A percentile compares a stretch with the other conserved stretches of the same genome.
Conservation (phyloP, 164 flowering plant species). For the Nymphaea thermarum region DNA sequence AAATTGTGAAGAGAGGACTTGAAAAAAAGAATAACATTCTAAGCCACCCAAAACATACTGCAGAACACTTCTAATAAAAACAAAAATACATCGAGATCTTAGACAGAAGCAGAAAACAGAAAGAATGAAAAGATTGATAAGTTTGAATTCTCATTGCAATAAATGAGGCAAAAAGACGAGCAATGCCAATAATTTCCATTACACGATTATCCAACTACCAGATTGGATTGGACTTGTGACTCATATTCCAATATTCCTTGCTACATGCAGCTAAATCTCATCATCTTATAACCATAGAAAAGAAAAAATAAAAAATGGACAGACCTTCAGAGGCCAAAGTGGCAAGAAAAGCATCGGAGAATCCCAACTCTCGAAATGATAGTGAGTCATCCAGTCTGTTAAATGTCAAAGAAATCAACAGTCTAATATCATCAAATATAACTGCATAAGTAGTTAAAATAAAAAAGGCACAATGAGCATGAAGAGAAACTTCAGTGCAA, state of each 20-base stretch:
- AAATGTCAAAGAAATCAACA: constrained; percentile 8
- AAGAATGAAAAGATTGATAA: not conserved
- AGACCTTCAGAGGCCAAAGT: constrained; percentile 68
- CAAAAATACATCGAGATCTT: too few species aligned
- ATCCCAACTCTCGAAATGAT: constrained; percentile 52
- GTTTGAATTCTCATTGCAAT: not conserved
- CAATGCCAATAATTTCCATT: not conserved
- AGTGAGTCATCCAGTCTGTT: constrained; percentile 49
- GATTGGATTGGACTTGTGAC: not conserved
- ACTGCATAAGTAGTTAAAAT: too few species aligned
- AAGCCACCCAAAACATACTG: too few species aligned
- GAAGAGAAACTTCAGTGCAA: too few species aligned
- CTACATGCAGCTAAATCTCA: not conserved
- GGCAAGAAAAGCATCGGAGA: constrained; percentile 71
- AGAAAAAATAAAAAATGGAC: constrained; percentile 1
- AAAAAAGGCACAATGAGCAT: too few species aligned
- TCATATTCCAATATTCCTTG: not conserved
- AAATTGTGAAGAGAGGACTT: too few species aligned
- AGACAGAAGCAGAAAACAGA: too few species aligned
- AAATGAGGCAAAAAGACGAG: not conserved
- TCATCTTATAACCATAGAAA: not conserved
- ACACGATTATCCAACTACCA: not conserved
- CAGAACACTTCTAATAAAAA: too few species aligned
- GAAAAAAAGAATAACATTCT: too few species aligned
- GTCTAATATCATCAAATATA: too few species aligned